Conservation (phyloP, 768 basidiomycete species). For the Naganishia vishniacii region DNA sequence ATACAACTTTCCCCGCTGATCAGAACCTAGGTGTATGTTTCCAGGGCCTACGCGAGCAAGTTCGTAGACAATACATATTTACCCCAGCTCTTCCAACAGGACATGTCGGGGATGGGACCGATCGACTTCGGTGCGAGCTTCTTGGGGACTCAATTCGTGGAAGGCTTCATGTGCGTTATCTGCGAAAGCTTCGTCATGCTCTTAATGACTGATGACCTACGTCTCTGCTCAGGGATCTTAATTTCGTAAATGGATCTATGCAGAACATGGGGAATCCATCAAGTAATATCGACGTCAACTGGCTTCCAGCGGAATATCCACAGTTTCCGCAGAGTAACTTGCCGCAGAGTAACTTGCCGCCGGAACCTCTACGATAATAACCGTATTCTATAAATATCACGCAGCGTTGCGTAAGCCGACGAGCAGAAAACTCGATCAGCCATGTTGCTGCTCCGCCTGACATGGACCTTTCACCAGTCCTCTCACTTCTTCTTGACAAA, state of each 20-base stretch:
- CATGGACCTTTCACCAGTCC: too few species aligned
- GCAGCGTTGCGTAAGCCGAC: too few species aligned
- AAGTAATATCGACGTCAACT: slow-evolving; percentile 1
- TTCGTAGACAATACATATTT: too few species aligned
- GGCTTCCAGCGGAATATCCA: slow-evolving; percentile 10
- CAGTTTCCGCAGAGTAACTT: slow-evolving; percentile 2
- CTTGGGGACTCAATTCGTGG: slow-evolving; percentile 25
- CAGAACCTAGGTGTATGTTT: slow-evolving; percentile 10
- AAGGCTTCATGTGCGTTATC: slow-evolving; percentile 25
- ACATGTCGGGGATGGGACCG: slow-evolving; percentile 23
- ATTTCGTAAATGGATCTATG: slow-evolving; percentile 14
- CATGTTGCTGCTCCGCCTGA: too few species aligned
- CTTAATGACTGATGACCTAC: background rate
- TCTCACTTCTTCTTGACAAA: too few species aligned
- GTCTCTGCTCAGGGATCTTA: background rate
- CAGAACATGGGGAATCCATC: slow-evolving; percentile 16
- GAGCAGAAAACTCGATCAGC: too few species aligned
- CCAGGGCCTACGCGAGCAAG: background rate
- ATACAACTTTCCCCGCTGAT: background rate
- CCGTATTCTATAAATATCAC: background rate
- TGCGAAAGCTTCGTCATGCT: background rate
- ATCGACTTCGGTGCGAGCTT: slow-evolving; percentile 27
- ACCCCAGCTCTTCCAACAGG: background rate
- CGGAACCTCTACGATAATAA: background rate
- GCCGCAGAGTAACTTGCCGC: background rate